Evolutionary conservation across 164 flowering plant genomes (phyloP).

Genomic region (Chloranthus sessilifolius): DNA sequence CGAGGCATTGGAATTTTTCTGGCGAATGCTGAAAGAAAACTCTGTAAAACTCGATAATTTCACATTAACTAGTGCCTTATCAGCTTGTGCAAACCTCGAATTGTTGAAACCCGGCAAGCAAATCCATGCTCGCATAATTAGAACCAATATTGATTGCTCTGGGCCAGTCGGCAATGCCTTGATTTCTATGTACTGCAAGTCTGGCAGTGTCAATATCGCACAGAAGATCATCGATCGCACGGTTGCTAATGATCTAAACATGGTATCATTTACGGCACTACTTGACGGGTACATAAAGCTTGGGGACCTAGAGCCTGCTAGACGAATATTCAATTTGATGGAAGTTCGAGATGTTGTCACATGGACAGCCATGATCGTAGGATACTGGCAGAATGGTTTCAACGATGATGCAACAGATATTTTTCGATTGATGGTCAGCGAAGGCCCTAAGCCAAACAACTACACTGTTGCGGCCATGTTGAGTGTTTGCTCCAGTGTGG

Average conservation of each 20-base stretch:
- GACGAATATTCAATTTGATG: slow-evolving; percentile 58
- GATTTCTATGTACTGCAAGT: slow-evolving; percentile 79
- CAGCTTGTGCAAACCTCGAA: slow-evolving; percentile 37
- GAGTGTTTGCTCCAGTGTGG: slow-evolving; percentile 63
- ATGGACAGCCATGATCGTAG: slow-evolving; percentile 98
- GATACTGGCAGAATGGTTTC: slow-evolving; percentile 65
- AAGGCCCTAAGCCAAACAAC: slow-evolving; percentile 72
- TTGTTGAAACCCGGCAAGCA: slow-evolving; percentile 24
- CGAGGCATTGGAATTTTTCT: slow-evolving; percentile 22
- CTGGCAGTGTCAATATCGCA: slow-evolving; percentile 55
- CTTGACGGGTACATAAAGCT: slow-evolving; percentile 77
- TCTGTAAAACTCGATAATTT: slow-evolving; percentile 20
- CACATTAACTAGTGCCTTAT: slow-evolving; percentile 40
- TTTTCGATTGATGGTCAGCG: slow-evolving; percentile 53
- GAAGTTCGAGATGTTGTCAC: slow-evolving; percentile 65
- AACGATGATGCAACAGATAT: slow-evolving; percentile 56
- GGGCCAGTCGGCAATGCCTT: slow-evolving; percentile 69
- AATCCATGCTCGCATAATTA: slow-evolving; percentile 39
- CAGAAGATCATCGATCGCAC: slow-evolving; percentile 35
- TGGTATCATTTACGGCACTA: slow-evolving; percentile 64
- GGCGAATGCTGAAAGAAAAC: slow-evolving; percentile 18
- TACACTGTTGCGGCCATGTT: slow-evolving; percentile 69
- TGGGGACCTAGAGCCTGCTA: slow-evolving; percentile 66
- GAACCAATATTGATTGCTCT: slow-evolving; percentile 22
- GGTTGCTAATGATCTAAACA: slow-evolving; percentile 31